These are phyloP conservation scores for Aspergillus candidus DNA, from an alignment of 2,329 filamentous ascomycete species.

Conservation along the genomic window DNA sequence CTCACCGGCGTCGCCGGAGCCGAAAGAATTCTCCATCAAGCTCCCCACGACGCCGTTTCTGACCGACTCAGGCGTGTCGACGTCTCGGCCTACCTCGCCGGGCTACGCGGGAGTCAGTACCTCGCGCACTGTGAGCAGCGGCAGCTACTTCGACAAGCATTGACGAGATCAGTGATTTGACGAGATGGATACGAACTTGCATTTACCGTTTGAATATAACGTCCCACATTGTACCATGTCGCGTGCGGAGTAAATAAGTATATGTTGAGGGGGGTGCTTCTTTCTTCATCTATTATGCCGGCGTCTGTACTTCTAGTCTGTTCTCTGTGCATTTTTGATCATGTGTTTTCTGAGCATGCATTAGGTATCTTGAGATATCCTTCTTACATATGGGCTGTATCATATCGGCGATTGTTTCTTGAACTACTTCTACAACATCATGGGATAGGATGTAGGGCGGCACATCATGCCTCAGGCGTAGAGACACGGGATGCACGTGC, in stretches of 20 bases:
- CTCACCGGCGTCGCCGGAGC: conserved; percentile 20
- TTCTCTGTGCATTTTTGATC: neutral
- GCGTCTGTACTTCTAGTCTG: neutral
- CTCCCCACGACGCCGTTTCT: conserved; percentile 43
- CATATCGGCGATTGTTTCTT: too few relatives aligned
- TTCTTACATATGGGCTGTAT: too few relatives aligned
- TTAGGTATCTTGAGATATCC: neutral
- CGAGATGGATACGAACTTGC: conserved; percentile 13
- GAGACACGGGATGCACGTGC: too few relatives aligned
- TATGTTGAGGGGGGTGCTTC: conserved; percentile 11
- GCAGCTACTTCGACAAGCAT: conserved; percentile 35
- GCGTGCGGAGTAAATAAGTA: conserved; percentile 16
- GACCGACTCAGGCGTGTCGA: conserved; percentile 45
- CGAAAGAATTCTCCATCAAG: conserved; percentile 44
- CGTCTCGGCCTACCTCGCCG: conserved; percentile 49
- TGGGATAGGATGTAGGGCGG: too few relatives aligned
- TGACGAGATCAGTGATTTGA: conserved; percentile 20
- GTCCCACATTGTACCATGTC: conserved; percentile 5
- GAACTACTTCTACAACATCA: too few relatives aligned
- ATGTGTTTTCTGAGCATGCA: neutral
- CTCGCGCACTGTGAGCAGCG: conserved; percentile 28
- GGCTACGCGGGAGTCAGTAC: conserved; percentile 40
- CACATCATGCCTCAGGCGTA: too few relatives aligned
- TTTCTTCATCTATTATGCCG: conserved; percentile 2
- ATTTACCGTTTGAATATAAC: conserved; percentile 10